Base-by-base conservation (phyloP, 2,329 filamentous ascomycete genomes). In the Tolypocladium guangdongense region DNA sequence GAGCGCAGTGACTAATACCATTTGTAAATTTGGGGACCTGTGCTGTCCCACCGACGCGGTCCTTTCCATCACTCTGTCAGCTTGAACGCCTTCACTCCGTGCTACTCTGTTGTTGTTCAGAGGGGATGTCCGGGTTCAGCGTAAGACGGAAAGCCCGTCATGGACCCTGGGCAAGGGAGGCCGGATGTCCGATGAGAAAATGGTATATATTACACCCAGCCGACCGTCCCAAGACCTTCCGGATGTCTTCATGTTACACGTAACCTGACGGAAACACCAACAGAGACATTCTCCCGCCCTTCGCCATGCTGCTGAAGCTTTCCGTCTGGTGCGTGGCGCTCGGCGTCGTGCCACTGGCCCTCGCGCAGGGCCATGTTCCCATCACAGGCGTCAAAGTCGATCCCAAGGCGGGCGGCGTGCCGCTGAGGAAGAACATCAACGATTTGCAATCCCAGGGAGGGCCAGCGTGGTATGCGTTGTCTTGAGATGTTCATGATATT, bases 361-460 rank as follows among this genome's bases (percentile, higher is more conserved):
- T 51, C 50, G 65, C 59, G 46, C 58, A 66, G 49, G 39, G 54
- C 22, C 61, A 57, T 36, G 60, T 63, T 51, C 62, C 66, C 20
- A 58, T 78, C 8, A 68, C 68, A 24, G 75, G 76, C 49, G 66
- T 67, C 45, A 58, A 61, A 20, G 65, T 75, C 53, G 63, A 71
- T 55, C 46, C 55, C 22, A 72, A 71, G 16, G 70, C 18, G 36
- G 18, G 71, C 3, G 66, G 70, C 49, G 66, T 71, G 30, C 78
- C 78, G 7, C 54, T 65, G 43, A 71, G 78, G 51, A 64, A 66
- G 54, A 74, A 76, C 55, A 75, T 82, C 56, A 75, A 77, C 57
- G 66, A 70, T 6, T 60, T 81, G 10, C 68, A 72, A 48, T 56
- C 64, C 20, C 60, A 66, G 45, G 68, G 66, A 36, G 74, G 74